Conservation (phyloP, 1,284 basidiomycete genomes). For the Macrocybe sp. region DNA sequence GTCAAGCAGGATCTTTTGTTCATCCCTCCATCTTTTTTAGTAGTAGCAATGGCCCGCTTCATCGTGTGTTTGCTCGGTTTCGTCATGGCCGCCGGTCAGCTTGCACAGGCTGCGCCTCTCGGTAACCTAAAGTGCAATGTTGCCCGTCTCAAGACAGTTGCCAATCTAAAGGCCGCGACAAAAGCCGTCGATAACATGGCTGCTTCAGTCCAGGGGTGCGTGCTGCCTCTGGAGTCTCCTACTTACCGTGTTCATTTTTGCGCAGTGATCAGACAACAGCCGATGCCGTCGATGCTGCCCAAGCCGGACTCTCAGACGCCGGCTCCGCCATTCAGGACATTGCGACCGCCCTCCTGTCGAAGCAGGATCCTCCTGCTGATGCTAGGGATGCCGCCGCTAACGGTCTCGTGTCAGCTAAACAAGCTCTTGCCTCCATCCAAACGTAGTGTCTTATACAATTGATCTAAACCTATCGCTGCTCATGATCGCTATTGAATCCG, state of each 20-base stretch:
- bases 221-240: too few relatives aligned
- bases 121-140: conserved; percentile 5
- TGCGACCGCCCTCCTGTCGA: conserved; percentile 2
- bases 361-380: conserved; percentile 2
- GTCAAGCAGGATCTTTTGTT: too few relatives aligned
- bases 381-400: conserved; percentile 1
- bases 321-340: conserved; percentile 1
- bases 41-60: too few relatives aligned
- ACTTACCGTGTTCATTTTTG: background rate
- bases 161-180: conserved; percentile 1
- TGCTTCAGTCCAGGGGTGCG: background rate
- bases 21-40: too few relatives aligned
- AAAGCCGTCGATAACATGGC: conserved; percentile 1
- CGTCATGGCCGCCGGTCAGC: too few relatives aligned
- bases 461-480: background rate
- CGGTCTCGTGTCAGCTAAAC: conserved; percentile 2
- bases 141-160: conserved; percentile 4
- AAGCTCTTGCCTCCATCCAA: background rate
- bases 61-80: too few relatives aligned
- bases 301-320: conserved; percentile 3
- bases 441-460: background rate
- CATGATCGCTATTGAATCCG: too few relatives aligned
- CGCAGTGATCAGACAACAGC: background rate
- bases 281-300: background rate
- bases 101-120: conserved; percentile 3